Base-by-base conservation (phyloP, 1,284 basidiomycete genomes). In the Marasmius sp. region DNA sequence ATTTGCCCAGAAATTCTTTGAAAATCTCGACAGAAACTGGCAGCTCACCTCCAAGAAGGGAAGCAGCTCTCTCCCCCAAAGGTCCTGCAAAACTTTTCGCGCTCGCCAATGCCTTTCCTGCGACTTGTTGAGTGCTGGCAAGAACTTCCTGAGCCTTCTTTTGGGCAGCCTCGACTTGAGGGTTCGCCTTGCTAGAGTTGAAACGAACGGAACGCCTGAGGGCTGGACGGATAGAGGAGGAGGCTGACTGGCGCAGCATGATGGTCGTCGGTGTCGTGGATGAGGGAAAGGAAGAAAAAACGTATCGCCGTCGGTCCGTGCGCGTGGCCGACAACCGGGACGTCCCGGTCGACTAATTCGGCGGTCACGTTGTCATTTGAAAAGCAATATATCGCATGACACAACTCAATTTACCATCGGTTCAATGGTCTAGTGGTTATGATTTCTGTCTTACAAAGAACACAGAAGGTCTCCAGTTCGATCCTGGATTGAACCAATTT, bases 81-180 rank as follows among this genome's bases (percentile, higher is more conserved):
- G 86, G 86, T 6, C 85, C 86, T 27, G 87, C 73, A 39, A 81
- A 69, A 74, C 82, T 84, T 68, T 84, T 84, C 2, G 83, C 80
- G 56, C 73, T 73, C 65, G 82, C 82, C 65, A 81, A 81, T 12
- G 83, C 77, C 72, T 83, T 80, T 50, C 78, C 81, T 6, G 85
- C 83, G 50, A 74, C 79, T 71, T 86, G 83, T 71, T 88, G 86
- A 11, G 83, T 87, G 58, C 76, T 75, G 48, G 80, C 78, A 63
- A 90, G 74, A 38, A 82, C 81, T 64, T 91, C 87, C 75, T 89
- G 84, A 6, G 87, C 87, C 73, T 88, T 89, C 76, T 89, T 85
- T 73, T 88, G 84, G 10, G 82, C 76, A 47, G 75, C 72, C 61
- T 83, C 77, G 39, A 69, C 66, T 39, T 59, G 58, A 14, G 53